Evolutionary conservation across 352 stramenopile species (phyloP).

Genomic region (Poterioochromonas sp.): DNA sequence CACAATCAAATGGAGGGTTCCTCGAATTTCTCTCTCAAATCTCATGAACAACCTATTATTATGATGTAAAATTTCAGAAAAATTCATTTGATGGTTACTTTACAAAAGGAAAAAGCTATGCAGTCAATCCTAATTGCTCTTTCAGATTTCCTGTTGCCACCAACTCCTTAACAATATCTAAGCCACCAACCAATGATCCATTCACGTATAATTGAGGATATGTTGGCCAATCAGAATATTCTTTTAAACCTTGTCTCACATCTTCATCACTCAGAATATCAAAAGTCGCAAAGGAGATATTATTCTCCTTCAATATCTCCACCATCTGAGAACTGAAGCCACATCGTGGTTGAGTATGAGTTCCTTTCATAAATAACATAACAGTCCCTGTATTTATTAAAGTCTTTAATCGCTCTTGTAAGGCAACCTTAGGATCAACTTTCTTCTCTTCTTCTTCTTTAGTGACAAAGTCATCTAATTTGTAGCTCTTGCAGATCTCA

Average conservation of each 20-base stretch:
- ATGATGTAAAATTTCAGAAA: too few relatives aligned
- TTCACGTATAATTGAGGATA: slow-evolving; percentile 94
- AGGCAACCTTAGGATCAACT: not conserved
- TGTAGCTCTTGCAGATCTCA: too few relatives aligned
- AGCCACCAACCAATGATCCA: slow-evolving; percentile 96
- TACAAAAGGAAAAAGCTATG: too few relatives aligned
- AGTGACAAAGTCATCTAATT: not conserved
- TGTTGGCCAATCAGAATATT: slow-evolving; percentile 74
- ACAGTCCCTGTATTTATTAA: slow-evolving; percentile 45
- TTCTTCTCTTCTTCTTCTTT: too few relatives aligned
- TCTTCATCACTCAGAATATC: slow-evolving; percentile 97
- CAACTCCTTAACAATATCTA: slow-evolving; percentile 94
- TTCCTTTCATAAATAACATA: slow-evolving; percentile 99
- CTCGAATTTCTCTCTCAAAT: too few relatives aligned
- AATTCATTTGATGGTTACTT: too few relatives aligned
- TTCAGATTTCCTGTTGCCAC: slow-evolving; percentile 77
- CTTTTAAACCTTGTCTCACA: slow-evolving; percentile 95
- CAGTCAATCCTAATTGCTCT: slow-evolving; percentile 61
- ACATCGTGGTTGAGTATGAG: slow-evolving; percentile 85
- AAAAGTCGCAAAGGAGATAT: slow-evolving; percentile 87
- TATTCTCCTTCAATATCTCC: slow-evolving; percentile 70
- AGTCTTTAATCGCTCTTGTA: not conserved
- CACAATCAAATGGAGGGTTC: too few relatives aligned
- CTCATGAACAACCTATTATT: too few relatives aligned
- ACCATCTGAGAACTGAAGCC: slow-evolving; percentile 86